These are phyloP conservation scores for Yarrowia galli DNA, from an alignment of 1,139 yeast genomes.

Conservation along the genomic window DNA sequence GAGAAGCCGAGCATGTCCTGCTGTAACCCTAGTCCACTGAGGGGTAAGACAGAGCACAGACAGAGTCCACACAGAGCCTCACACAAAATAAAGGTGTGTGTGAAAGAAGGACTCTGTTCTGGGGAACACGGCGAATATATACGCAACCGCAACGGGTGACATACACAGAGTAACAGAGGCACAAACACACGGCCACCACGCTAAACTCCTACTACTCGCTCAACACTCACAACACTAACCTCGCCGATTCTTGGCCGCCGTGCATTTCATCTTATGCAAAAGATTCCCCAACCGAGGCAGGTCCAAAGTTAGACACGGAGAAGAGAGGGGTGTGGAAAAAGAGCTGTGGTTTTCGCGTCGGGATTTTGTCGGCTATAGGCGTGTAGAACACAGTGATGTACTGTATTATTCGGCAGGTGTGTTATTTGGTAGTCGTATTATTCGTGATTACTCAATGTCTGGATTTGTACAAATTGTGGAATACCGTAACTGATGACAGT, in stretches of 20 bases:
- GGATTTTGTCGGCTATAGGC: neutral
- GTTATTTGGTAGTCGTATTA: too few species aligned
- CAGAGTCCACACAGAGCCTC: too few species aligned
- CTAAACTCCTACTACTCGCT: too few species aligned
- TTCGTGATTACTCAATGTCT: too few species aligned
- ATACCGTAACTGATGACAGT: too few species aligned
- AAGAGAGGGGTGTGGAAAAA: neutral
- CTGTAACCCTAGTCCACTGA: conserved; percentile 37
- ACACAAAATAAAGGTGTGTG: too few species aligned
- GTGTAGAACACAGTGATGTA: too few species aligned
- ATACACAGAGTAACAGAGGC: neutral
- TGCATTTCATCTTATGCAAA: conserved; percentile 38
- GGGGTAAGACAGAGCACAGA: conserved; percentile 20
- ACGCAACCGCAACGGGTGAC: neutral
- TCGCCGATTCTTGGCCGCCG: conserved; percentile 26
- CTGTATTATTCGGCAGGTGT: too few species aligned
- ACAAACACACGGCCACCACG: too few species aligned
- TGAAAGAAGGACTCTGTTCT: too few species aligned
- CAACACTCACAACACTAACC: too few species aligned
- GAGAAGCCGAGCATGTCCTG: conserved; percentile 36
- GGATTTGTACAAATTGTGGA: too few species aligned
- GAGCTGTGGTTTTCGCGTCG: neutral
- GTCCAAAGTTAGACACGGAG: conserved; percentile 30
- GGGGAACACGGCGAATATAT: neutral
- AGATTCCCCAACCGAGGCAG: conserved; percentile 36